Evolutionary conservation across 805 yeast genomes (phyloP).

Genomic region (Teunomyces kruisii): DNA sequence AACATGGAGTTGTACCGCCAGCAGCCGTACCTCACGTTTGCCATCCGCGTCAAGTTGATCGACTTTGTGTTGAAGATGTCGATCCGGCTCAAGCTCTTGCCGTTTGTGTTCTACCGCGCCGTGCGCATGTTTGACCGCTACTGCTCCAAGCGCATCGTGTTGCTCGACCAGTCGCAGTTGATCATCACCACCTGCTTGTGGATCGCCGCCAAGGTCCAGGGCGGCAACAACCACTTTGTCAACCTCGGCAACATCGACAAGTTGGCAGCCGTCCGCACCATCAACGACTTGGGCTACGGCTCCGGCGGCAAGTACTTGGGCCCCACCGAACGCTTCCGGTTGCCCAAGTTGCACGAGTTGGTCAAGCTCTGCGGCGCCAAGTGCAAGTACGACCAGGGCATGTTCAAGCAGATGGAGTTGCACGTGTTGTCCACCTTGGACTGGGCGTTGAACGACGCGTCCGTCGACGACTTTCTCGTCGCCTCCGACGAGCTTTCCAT

Average conservation of each 20-base stretch:
- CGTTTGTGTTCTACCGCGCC: conserved; percentile 66
- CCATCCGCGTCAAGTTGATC: conserved; percentile 69
- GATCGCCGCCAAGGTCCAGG: conserved; percentile 85
- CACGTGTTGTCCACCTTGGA: conserved; percentile 70
- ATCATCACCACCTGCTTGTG: conserved; percentile 91
- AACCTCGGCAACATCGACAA: conserved; percentile 35
- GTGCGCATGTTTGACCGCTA: conserved; percentile 85
- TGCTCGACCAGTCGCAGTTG: conserved; percentile 83
- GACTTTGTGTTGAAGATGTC: conserved; percentile 78
- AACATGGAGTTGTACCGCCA: conserved; percentile 60
- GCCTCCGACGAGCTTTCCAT: conserved; percentile 29
- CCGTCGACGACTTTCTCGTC: conserved; percentile 38
- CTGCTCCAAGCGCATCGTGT: conserved; percentile 82
- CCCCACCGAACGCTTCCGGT: conserved; percentile 71
- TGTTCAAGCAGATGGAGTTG: conserved; percentile 70
- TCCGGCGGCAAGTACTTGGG: conserved; percentile 62
- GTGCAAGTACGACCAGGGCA: conserved; percentile 47
- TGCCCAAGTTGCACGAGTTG: conserved; percentile 72
- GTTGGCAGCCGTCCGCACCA: conserved; percentile 26
- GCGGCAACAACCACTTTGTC: conserved; percentile 69
- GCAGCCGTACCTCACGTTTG: conserved; percentile 83
- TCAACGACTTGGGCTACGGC: conserved; percentile 42
- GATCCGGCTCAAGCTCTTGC: conserved; percentile 60
- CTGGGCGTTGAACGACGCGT: conserved; percentile 70
- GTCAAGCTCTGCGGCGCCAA: conserved; percentile 67